Percentiles rank a stretch among this genome's conserved stretches.
Conservation (phyloP, 139 green algal genomes). For the Coelastrella sp. region DNA sequence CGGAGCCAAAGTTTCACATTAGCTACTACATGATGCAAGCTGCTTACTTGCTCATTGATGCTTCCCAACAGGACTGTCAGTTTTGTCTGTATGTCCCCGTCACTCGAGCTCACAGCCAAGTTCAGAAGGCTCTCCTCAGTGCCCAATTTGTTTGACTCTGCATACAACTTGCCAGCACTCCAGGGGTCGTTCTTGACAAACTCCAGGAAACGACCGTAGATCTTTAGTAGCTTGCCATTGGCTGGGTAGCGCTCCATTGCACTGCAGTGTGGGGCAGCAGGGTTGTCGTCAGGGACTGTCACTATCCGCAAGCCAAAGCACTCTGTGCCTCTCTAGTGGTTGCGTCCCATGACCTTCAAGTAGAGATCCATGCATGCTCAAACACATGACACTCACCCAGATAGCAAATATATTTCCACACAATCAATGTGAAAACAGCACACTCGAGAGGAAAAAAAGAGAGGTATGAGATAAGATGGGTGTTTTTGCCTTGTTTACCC, state of each 20-base stretch:
- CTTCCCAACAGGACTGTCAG: too few species aligned
- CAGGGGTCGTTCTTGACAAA: constrained; percentile 59
- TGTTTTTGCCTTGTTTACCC: neutral
- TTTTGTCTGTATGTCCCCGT: too few species aligned
- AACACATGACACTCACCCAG: too few species aligned
- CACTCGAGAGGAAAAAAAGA: too few species aligned
- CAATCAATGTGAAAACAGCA: too few species aligned
- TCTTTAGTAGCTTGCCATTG: constrained; percentile 51
- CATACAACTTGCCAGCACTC: constrained; percentile 41
- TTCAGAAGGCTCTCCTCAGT: constrained; percentile 34
- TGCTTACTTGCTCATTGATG: too few species aligned
- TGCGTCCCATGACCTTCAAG: too few species aligned
- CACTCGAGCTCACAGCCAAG: neutral
- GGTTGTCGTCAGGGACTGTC: neutral
- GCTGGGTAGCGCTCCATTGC: constrained; percentile 51
- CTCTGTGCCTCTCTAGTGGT: neutral
- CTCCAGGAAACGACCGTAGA: constrained; percentile 63
- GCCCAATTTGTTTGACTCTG: constrained; percentile 42
- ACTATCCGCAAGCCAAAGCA: neutral
- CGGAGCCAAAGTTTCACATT: too few species aligned
- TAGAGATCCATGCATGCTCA: too few species aligned
- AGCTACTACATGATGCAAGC: too few species aligned
- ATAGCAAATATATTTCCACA: too few species aligned
- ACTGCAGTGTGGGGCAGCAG: neutral
- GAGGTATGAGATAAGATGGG: neutral